phyloP scores from a whole-genome alignment of 306 rosid species.

The Pterocarpus macrocarpus region DNA sequence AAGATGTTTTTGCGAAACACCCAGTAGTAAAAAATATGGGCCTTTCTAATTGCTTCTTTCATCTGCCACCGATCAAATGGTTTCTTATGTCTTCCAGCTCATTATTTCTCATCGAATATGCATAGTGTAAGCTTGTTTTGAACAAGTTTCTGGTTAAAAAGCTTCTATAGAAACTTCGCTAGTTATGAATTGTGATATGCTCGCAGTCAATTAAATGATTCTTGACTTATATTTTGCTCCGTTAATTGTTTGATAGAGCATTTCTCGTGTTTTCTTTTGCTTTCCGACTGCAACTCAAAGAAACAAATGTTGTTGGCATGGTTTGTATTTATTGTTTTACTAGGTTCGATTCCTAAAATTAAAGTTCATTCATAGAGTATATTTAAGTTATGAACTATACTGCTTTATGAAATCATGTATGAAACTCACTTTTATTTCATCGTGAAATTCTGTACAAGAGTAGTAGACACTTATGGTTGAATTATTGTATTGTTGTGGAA shows the following conservation, averaged over 20 bases:
- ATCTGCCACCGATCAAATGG: slow-evolving; percentile 27
- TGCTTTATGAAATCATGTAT: background rate
- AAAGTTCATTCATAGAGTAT: background rate
- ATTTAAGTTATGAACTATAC: slow-evolving; percentile 5
- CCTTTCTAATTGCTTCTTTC: slow-evolving; percentile 21
- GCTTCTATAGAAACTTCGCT: background rate
- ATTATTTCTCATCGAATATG: background rate
- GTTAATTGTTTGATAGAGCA: background rate
- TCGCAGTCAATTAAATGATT: background rate
- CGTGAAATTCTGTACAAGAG: slow-evolving; percentile 20
- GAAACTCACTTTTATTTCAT: background rate
- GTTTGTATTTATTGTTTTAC: slow-evolving; percentile 18
- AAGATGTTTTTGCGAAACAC: slow-evolving; percentile 28
- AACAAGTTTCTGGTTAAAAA: background rate
- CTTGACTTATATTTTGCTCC: background rate
- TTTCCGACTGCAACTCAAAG: background rate
- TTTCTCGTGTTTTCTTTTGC: slow-evolving; percentile 12
- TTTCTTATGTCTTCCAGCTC: slow-evolving; percentile 39
- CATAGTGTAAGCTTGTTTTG: slow-evolving; percentile 16
- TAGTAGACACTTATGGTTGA: background rate
- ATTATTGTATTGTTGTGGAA: slow-evolving; percentile 21
- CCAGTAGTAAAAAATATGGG: slow-evolving; percentile 25
- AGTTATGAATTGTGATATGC: background rate
- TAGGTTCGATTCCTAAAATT: slow-evolving; percentile 5
- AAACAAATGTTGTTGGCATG: background rate